Conservation (phyloP, 1,284 basidiomycete species). For the Fomitopsis pinicola region DNA sequence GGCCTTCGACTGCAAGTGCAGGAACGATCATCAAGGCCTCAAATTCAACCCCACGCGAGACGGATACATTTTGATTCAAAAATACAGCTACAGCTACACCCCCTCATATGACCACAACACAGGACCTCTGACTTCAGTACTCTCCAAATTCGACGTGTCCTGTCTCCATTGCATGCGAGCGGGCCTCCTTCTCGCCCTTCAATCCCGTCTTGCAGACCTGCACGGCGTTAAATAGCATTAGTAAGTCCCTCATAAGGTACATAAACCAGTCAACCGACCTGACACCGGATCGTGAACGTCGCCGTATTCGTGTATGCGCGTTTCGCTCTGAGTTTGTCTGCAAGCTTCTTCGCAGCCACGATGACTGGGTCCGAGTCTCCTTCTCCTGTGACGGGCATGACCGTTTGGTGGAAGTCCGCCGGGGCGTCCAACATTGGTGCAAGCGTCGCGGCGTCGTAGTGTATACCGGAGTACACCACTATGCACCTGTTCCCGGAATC, state of each 20-base stretch:
- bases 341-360: slow-evolving; percentile 66
- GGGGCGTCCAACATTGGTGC: slow-evolving; percentile 76
- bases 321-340: slow-evolving; percentile 65
- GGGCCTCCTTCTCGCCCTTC: slow-evolving; percentile 90
- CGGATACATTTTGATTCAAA: not conserved
- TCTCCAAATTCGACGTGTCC: slow-evolving; percentile 89
- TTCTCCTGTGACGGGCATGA: slow-evolving; percentile 60
- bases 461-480: slow-evolving; percentile 89
- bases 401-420: slow-evolving; percentile 82
- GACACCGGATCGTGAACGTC: slow-evolving; percentile 85
- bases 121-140: slow-evolving; percentile 43
- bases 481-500: slow-evolving; percentile 45
- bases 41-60: no score
- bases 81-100: not conserved
- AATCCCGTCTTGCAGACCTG: slow-evolving; percentile 75
- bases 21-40: not conserved
- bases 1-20: not conserved
- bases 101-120: not conserved
- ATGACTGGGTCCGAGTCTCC: slow-evolving; percentile 54
- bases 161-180: slow-evolving; percentile 80
- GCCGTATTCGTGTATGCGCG: slow-evolving; percentile 88
- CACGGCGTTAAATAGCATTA: slow-evolving; percentile 11
- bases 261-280: slow-evolving; percentile 39
- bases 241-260: not conserved
- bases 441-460: slow-evolving; percentile 86